phyloP scores from a whole-genome alignment of 2,329 filamentous ascomycete genomes.

The Paraphoma sp. region DNA sequence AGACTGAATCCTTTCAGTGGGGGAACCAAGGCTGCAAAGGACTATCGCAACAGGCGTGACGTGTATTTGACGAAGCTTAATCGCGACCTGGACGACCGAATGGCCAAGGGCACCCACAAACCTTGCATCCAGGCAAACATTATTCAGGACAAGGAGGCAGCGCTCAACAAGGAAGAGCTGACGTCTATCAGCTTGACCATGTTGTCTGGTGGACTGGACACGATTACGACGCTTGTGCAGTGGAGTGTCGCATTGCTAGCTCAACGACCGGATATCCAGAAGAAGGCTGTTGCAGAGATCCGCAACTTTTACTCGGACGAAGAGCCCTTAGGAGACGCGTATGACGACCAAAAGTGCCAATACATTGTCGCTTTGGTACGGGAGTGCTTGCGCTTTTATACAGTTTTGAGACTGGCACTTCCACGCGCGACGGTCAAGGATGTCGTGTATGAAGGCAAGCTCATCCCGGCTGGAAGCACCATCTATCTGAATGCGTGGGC shows the following conservation, averaged over 20 bases:
- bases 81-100: conserved; percentile 64
- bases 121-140: conserved; percentile 73
- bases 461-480: conserved; percentile 68
- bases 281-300: conserved; percentile 65
- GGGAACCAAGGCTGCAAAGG: conserved; percentile 64
- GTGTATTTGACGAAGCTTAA: conserved; percentile 66
- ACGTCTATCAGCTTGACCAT: conserved; percentile 72
- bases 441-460: conserved; percentile 62
- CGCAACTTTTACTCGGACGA: conserved; percentile 59
- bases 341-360: conserved; percentile 68
- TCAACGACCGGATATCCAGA: conserved; percentile 66
- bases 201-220: conserved; percentile 71
- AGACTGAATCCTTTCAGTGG: conserved; percentile 66
- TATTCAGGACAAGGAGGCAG: conserved; percentile 68
- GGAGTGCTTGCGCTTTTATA: conserved; percentile 68
- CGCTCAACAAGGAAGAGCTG: conserved; percentile 67
- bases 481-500: conserved; percentile 73
- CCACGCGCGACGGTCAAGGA: conserved; percentile 68
- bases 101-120: conserved; percentile 65
- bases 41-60: conserved; percentile 67
- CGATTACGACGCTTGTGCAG: conserved; percentile 69
- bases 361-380: conserved; percentile 70
- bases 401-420: conserved; percentile 67
- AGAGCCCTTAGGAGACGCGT: conserved; percentile 64
- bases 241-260: conserved; percentile 70